A percentile compares a stretch with the other conserved stretches of the same genome.
Conservation (phyloP, 163 green algal genomes). For the Prototheca cutis region DNA sequence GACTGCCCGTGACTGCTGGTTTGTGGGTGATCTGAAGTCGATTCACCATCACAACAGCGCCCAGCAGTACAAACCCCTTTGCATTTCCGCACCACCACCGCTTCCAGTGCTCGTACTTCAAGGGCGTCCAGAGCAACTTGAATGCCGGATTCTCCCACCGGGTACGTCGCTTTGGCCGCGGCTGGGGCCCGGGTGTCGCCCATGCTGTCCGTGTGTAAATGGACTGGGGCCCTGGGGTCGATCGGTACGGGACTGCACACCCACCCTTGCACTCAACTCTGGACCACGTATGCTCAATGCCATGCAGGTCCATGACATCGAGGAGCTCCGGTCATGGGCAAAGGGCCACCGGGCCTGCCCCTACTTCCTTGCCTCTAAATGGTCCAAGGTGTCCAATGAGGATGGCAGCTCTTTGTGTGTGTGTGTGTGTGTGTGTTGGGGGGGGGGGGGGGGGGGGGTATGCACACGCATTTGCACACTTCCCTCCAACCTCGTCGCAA, state of each 20-base stretch:
- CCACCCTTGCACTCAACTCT: no score
- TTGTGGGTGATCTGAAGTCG: not conserved
- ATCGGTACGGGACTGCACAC: no score
- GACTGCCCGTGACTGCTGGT: not conserved
- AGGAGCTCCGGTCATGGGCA: constrained; percentile 68
- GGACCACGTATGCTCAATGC: not conserved
- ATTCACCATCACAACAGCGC: no score
- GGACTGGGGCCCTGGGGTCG: no score
- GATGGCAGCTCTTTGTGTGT: no score
- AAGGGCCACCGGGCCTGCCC: constrained; percentile 56
- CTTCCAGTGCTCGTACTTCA: constrained; percentile 47
- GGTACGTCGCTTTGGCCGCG: constrained; percentile 5
- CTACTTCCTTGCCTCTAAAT: constrained; percentile 72
- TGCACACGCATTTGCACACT: no score
- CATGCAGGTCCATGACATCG: constrained; percentile 70
- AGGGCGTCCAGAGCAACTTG: constrained; percentile 7
- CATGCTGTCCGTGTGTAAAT: no score
- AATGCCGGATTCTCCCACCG: constrained; percentile 11
- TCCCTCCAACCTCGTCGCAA: no score
- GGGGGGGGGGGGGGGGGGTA: no score
- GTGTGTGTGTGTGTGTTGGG: no score
- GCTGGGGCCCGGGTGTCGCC: no score
- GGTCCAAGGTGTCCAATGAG: constrained; percentile 14
- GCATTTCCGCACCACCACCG: not conserved
- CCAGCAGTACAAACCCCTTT: not conserved